Percentiles rank a stretch among this genome's conserved stretches.
phyloP scores from a whole-genome alignment of 1,284 basidiomycete species.

The Albatrellus sp. region DNA sequence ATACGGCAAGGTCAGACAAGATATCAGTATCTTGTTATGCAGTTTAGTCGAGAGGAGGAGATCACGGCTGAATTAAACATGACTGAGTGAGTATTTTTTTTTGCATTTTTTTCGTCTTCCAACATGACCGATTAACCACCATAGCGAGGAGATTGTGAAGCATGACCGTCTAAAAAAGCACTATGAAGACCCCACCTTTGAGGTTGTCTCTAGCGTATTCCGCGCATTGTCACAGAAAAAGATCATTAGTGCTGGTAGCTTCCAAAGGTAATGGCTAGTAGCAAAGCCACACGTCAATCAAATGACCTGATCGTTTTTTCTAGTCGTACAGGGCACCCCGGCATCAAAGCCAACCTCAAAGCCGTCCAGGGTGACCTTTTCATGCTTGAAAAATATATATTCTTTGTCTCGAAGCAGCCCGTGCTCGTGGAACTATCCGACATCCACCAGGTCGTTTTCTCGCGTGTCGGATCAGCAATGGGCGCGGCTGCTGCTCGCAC shows the following conservation, averaged over 20 bases:
- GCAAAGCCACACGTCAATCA: background rate
- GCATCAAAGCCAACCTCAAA: slow-evolving; percentile 95
- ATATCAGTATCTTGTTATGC: slow-evolving; percentile 97
- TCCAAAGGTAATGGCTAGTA: slow-evolving; percentile 53
- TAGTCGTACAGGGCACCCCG: slow-evolving; percentile 66
- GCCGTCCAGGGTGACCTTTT: slow-evolving; percentile 96
- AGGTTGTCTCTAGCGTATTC: slow-evolving; percentile 93
- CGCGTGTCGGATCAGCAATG: slow-evolving; percentile 86
- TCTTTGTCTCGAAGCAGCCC: slow-evolving; percentile 97
- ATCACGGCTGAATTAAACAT: slow-evolving; percentile 94
- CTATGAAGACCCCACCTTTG: slow-evolving; percentile 89
- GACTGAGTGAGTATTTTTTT: slow-evolving; percentile 56
- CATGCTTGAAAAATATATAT: slow-evolving; percentile 94
- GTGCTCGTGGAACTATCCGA: slow-evolving; percentile 86
- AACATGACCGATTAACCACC: background rate
- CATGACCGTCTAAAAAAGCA: slow-evolving; percentile 83
- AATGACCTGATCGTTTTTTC: background rate
- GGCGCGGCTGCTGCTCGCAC: slow-evolving; percentile 81
- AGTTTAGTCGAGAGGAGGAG: slow-evolving; percentile 94
- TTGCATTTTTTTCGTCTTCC: background rate
- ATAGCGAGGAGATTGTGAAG: slow-evolving; percentile 58
- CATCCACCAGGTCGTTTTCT: slow-evolving; percentile 88
- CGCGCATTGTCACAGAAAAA: slow-evolving; percentile 86
- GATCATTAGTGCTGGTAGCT: slow-evolving; percentile 76
- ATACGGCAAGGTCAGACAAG: slow-evolving; percentile 97